Conservation (phyloP, 176 grass and related monocot species). For the Triticum timopheevii region DNA sequence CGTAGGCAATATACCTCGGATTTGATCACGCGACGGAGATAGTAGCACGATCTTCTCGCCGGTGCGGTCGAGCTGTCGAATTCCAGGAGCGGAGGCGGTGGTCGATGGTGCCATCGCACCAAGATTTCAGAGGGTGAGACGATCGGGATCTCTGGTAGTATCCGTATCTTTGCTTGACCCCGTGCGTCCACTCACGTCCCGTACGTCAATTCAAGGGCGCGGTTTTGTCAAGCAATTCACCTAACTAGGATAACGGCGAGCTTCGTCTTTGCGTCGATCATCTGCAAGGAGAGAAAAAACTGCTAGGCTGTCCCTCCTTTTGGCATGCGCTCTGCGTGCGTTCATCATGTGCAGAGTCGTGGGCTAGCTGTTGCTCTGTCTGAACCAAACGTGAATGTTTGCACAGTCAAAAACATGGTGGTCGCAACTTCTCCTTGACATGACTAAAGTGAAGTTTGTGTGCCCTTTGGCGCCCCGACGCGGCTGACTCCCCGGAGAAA, state of each 20-base stretch:
- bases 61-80: background rate
- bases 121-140: background rate
- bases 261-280: no score
- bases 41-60: no score
- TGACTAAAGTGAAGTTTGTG: no score
- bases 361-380: no score
- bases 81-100: background rate
- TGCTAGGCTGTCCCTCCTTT: no score
- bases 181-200: background rate
- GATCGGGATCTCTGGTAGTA: background rate
- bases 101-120: background rate
- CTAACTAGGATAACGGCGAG: no score
- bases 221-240: background rate
- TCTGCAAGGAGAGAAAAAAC: background rate
- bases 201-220: conserved; percentile 3
- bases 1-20: conserved; percentile 14
- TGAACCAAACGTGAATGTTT: no score
- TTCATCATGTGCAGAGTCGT: background rate
- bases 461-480: no score
- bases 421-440: no score
- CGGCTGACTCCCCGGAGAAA: no score
- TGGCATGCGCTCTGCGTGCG: no score
- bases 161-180: background rate
- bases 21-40: background rate
- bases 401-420: no score